A percentile compares a stretch with the other conserved stretches of the same genome.
phyloP scores from a whole-genome alignment of 2,329 filamentous ascomycete species.

The Aspergillus sp. region DNA sequence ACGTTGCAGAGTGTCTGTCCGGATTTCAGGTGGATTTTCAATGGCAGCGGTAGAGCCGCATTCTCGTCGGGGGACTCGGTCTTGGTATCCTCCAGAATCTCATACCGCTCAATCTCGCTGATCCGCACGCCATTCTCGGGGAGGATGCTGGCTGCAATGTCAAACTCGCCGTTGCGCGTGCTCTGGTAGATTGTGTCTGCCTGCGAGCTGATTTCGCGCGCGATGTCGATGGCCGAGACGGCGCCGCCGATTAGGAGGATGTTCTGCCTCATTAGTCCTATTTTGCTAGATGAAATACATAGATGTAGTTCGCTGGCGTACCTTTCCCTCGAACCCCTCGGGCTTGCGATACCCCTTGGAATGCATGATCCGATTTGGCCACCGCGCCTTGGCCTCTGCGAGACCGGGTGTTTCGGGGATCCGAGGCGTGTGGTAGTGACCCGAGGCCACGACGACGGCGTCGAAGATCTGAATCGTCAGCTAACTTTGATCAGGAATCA shows the following conservation, averaged over 20 bases:
- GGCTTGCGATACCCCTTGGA: conserved; percentile 58
- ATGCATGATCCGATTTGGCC: conserved; percentile 53
- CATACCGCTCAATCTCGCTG: conserved; percentile 56
- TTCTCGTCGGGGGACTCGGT: conserved; percentile 24
- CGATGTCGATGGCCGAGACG: conserved; percentile 60
- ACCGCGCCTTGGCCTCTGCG: conserved; percentile 50
- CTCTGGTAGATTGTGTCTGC: conserved; percentile 58
- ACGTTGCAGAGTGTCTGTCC: conserved; percentile 60
- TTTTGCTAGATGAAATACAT: too few relatives aligned
- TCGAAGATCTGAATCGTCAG: conserved; percentile 45
- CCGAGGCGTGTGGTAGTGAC: conserved; percentile 58
- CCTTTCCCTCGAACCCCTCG: conserved; percentile 57
- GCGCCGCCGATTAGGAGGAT: conserved; percentile 61
- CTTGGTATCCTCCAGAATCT: conserved; percentile 21
- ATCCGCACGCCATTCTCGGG: conserved; percentile 60
- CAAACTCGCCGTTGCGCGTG: conserved; percentile 64
- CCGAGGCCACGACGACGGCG: conserved; percentile 57
- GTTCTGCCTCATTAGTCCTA: conserved; percentile 42
- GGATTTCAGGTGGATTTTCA: conserved; percentile 57
- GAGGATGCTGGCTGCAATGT: conserved; percentile 59
- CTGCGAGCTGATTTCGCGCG: conserved; percentile 53
- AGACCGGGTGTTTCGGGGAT: conserved; percentile 57
- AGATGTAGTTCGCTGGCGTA: conserved; percentile 31
- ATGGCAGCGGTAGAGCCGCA: conserved; percentile 47
- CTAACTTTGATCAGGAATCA: neutral